A percentile compares a stretch with the other conserved stretches of the same genome.
These are phyloP conservation scores for Magnaporthales sp. DNA, from an alignment of 2,329 filamentous ascomycete genomes.

Conservation along the genomic window DNA sequence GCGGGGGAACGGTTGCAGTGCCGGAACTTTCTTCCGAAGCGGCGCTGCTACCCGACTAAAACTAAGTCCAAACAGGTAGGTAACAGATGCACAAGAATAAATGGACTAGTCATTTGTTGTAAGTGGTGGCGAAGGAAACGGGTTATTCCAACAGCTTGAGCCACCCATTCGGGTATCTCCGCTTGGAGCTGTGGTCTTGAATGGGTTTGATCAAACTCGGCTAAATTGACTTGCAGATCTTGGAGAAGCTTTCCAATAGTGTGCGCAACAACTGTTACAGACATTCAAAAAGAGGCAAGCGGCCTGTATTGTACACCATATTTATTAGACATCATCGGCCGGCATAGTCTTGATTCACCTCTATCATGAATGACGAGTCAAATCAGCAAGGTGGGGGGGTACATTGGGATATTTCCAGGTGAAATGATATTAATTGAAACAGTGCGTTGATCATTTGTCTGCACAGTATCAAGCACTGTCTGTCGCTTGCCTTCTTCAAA, in stretches of 20 bases:
- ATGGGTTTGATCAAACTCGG: neutral
- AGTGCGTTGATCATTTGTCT: too few relatives aligned
- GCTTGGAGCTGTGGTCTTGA: neutral
- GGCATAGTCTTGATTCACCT: too few relatives aligned
- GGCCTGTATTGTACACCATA: too few relatives aligned
- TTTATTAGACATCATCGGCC: too few relatives aligned
- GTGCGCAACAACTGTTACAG: too few relatives aligned
- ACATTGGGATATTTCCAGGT: too few relatives aligned
- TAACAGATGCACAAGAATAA: neutral
- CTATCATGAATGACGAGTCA: too few relatives aligned
- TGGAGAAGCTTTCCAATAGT: neutral
- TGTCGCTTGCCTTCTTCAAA: neutral
- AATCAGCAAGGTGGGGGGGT: too few relatives aligned
- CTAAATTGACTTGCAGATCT: neutral
- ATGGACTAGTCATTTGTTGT: neutral
- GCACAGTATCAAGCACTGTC: neutral
- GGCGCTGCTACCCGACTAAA: neutral
- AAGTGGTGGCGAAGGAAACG: neutral
- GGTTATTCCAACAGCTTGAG: neutral
- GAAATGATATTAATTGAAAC: too few relatives aligned
- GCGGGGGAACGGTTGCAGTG: neutral
- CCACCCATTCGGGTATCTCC: neutral
- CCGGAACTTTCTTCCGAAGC: neutral
- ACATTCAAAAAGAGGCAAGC: too few relatives aligned
- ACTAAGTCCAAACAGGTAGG: neutral